Evolutionary conservation across 164 flowering plant species (phyloP).

Genomic region (Vitis cinerea): DNA sequence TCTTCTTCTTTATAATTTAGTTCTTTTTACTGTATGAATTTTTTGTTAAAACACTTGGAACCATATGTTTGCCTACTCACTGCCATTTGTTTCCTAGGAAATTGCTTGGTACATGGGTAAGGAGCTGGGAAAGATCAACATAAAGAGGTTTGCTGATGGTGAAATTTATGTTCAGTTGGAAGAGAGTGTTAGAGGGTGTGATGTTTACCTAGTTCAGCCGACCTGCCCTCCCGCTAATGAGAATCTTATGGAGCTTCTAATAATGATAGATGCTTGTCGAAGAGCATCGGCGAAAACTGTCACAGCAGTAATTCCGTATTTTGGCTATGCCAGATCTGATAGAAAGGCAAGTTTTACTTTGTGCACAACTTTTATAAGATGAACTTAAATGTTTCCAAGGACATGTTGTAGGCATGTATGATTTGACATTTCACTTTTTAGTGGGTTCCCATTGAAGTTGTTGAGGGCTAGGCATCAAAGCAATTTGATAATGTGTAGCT

Average conservation of each 20-base stretch:
- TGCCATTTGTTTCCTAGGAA: conserved; percentile 46
- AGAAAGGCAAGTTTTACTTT: conserved; percentile 57
- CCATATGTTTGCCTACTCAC: background rate
- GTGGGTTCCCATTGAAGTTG: too few species aligned
- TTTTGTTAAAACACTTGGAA: background rate
- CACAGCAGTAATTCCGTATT: conserved; percentile 97
- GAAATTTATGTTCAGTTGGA: conserved; percentile 91
- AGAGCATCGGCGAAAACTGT: conserved; percentile 96
- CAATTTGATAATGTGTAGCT: too few species aligned
- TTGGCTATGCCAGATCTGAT: conserved; percentile 99
- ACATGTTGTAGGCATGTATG: too few species aligned
- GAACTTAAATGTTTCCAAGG: too few species aligned
- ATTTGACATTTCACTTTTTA: too few species aligned
- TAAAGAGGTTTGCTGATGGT: conserved; percentile 91
- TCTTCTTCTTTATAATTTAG: too few species aligned
- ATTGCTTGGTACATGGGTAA: conserved; percentile 93
- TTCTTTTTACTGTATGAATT: background rate
- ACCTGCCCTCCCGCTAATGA: conserved; percentile 98
- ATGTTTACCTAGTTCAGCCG: conserved; percentile 91
- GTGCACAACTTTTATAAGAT: too few species aligned
- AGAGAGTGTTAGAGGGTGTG: conserved; percentile 98
- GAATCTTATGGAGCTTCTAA: conserved; percentile 91
- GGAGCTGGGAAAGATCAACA: conserved; percentile 76
- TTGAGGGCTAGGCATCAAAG: too few species aligned
- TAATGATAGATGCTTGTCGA: conserved; percentile 97